Evolutionary conservation across 2,329 filamentous ascomycete species (phyloP), one percentile per base, ranked within the genome.

Genomic region (Ceratocystis ficicola): DNA sequence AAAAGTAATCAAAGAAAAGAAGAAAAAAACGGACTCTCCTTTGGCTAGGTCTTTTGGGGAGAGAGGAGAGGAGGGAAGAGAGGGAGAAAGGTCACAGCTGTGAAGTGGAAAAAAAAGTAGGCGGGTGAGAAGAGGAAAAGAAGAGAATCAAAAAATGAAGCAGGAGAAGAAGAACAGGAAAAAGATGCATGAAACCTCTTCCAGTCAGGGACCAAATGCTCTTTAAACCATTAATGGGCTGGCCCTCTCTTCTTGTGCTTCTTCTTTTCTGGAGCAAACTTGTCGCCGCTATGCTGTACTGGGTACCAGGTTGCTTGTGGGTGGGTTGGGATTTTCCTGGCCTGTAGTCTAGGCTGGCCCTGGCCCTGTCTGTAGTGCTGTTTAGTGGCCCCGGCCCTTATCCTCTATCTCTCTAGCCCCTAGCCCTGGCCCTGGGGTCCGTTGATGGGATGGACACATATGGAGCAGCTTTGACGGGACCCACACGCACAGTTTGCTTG

Each of bases 61-160:
- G 22, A n/a, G 61, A 28, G 44, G 30, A 44, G 32, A 12, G 61
- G 30, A 41, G 44, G 32, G n/a, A 17, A 12, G 46, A 20, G 25
- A 22, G 25, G 32, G 36, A 41, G 44, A 25, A 44, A 64, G 46
- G 10, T 41, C 36, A 41, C 36, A 41, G 36, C 36, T 41, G 36
- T 41, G 36, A 41, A 15, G 36, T 41, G 36, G 3, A 15, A 32
- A 41, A 57, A 30, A 12, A 62, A 62, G 15, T 41, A 41, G 36
- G 10, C 36, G 36, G 12, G 36, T 41, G 36, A 15, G 36, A 41
- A 41, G 10, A 41, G 36, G 12, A 41, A 25, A 63, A 52, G 46
- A 66, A 50, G 20, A 65, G 55, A 25, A 65, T 41, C 46, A 64
- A 66, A 55, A 55, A 63, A 17, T 44, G 36, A 36, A 67, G 52